phyloP scores from a whole-genome alignment of 345 rosid species.

The Dimocarpus longan region DNA sequence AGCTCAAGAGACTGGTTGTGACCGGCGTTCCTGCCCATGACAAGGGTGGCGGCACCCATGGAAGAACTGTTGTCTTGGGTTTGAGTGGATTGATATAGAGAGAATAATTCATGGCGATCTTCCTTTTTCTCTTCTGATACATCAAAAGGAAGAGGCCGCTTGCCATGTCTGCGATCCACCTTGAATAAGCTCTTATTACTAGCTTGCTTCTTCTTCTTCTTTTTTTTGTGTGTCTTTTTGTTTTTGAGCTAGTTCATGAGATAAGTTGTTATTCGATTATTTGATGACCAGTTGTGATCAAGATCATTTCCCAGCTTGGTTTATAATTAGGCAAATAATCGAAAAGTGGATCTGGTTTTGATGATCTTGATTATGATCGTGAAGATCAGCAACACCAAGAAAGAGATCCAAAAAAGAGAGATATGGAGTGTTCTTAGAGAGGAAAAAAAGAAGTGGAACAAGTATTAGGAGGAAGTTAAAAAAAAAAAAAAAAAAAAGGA shows the following conservation, averaged over 20 bases:
- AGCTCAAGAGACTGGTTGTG: not conserved
- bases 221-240: not conserved
- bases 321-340: not conserved
- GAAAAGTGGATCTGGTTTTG: constrained; percentile 8
- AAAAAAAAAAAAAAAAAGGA: too few species aligned
- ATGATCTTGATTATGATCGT: constrained; percentile 7
- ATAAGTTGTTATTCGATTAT: not conserved
- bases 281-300: not conserved
- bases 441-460: constrained; percentile 11
- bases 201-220: not conserved
- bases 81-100: not conserved
- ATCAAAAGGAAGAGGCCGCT: constrained; percentile 35
- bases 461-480: not conserved
- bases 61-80: not conserved
- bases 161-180: constrained; percentile 31
- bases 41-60: not conserved
- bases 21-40: not conserved
- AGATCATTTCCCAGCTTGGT: not conserved
- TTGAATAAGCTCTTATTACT: not conserved
- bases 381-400: constrained; percentile 18
- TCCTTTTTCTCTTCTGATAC: constrained; percentile 24
- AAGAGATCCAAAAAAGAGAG: constrained; percentile 17
- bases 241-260: not conserved
- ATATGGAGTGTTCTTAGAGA: constrained; percentile 1
- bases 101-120: constrained; percentile 2